Evolutionary conservation across 805 yeast genomes (phyloP), one percentile per base, ranked within the genome.

Genomic region (Cyberlindnera misumaiensis): DNA sequence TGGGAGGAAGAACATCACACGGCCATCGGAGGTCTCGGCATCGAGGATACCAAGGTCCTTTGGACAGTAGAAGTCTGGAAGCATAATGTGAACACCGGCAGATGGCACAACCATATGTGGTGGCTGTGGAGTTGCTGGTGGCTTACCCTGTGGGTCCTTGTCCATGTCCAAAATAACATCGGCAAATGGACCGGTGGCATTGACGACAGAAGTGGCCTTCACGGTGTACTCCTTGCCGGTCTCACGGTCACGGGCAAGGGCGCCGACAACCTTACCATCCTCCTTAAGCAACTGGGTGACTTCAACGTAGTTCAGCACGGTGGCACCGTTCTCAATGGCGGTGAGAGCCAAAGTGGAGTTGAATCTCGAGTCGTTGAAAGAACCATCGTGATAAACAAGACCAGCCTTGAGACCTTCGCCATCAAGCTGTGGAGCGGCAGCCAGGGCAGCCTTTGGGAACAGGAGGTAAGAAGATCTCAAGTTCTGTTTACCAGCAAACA

Each of bases 1-100:
- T 51, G 97, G 97, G 61, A 89, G 70, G 70, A 90, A 89, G 67
- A 89, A 89, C 83, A 90, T 84, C 38, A 89, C 97, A 64, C 97
- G 79, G 41, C 97, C 97, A 59, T 89, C 97, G 26, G 90, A 70
- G 34, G 97, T 89, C 33, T 85, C 74, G 34, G 96, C 95, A 63
- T 89, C 97, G 43, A 89, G 71, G 46, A 89, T 70, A 46, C 97
- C 97, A 73, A 86, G 75, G 47, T 79, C 79, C 57, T 74, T 73
- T 38, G 97, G 94, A 62, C 94, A 83, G 65, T 86, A 89, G 70
- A 75, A 89, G 49, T 89, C 95, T 17, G 97, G 97, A 47, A 89
- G 73, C 36, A 89, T 80, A 54, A 89, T 73, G 63, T 89, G 97
- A 35, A 87, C 95, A 64, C 97, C 97, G 28, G 90, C 78, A 13